Conservation (phyloP, 139 green algal species). For the Diplosphaera chodatii region DNA sequence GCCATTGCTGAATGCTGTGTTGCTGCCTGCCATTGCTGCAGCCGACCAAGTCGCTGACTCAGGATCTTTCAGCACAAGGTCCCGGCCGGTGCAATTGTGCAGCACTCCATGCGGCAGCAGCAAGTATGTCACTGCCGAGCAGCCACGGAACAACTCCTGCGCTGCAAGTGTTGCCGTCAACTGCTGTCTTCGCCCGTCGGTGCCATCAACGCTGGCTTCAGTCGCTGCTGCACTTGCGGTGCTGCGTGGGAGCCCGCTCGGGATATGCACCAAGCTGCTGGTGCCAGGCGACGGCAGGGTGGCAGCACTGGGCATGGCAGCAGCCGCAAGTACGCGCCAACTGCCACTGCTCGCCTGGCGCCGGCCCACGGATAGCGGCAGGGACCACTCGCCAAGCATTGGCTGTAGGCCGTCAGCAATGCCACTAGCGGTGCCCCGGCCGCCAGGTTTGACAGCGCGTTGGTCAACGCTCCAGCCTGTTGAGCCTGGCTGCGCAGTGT, state of each 20-base stretch:
- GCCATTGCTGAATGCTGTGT: neutral
- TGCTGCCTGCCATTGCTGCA: too few species aligned
- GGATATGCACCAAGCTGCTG: neutral
- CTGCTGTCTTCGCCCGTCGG: neutral
- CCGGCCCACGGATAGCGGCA: neutral
- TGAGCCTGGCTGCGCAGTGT: too few species aligned
- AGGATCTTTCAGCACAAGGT: neutral
- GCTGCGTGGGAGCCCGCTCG: too few species aligned
- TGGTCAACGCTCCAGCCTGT: too few species aligned
- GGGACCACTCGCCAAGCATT: neutral
- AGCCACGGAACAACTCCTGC: neutral
- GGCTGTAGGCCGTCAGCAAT: too few species aligned
- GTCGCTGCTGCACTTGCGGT: neutral
- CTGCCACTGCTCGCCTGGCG: neutral
- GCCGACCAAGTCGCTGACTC: neutral
- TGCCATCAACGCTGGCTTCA: neutral
- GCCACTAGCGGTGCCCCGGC: neutral
- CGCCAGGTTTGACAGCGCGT: too few species aligned
- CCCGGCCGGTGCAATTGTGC: conserved; percentile 11
- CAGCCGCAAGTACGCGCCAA: neutral
- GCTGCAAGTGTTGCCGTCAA: neutral
- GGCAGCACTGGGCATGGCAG: too few species aligned
- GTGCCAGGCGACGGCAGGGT: neutral
- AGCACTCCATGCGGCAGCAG: conserved; percentile 15
- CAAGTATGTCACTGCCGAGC: neutral